These are phyloP conservation scores for Aspergillus sparsus DNA, from an alignment of 495 filamentous ascomycete genomes.

Conservation along the genomic window DNA sequence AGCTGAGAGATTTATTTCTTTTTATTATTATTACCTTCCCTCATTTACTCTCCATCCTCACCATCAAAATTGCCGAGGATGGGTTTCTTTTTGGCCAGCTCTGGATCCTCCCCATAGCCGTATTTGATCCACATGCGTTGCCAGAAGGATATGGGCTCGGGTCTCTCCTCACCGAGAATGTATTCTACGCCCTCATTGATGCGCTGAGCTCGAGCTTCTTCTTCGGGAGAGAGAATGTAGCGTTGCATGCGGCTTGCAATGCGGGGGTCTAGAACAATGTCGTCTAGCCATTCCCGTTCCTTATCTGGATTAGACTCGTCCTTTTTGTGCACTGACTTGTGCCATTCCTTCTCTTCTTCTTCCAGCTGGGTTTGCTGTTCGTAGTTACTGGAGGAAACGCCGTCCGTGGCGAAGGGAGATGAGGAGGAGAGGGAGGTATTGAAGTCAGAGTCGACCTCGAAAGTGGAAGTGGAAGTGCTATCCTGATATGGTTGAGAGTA, in stretches of 20 bases:
- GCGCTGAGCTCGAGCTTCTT: constrained; percentile 63
- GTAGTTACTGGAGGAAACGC: constrained; percentile 32
- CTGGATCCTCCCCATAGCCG: constrained; percentile 49
- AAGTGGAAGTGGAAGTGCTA: constrained; percentile 22
- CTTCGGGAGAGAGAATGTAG: constrained; percentile 62
- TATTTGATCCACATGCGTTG: constrained; percentile 48
- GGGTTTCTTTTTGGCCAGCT: constrained; percentile 41
- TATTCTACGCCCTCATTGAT: constrained; percentile 67
- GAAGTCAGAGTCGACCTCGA: constrained; percentile 29
- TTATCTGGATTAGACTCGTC: constrained; percentile 46
- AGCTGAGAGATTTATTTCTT: background rate
- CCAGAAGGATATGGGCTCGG: constrained; percentile 41
- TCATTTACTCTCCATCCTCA: constrained; percentile 33
- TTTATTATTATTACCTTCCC: background rate
- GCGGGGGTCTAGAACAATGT: constrained; percentile 74
- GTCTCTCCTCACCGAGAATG: constrained; percentile 57
- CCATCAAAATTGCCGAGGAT: constrained; percentile 44
- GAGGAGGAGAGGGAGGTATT: constrained; percentile 9
- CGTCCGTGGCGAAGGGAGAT: background rate
- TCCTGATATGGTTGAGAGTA: constrained; percentile 51
- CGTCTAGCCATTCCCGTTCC: constrained; percentile 75
- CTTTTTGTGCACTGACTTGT: constrained; percentile 72
- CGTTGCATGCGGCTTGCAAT: constrained; percentile 79
- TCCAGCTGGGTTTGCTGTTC: constrained; percentile 73
- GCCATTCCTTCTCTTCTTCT: constrained; percentile 84